A percentile compares a stretch with the other conserved stretches of the same genome.
phyloP scores from a whole-genome alignment of 495 filamentous ascomycete genomes.

The Lasiosphaeria miniovina region DNA sequence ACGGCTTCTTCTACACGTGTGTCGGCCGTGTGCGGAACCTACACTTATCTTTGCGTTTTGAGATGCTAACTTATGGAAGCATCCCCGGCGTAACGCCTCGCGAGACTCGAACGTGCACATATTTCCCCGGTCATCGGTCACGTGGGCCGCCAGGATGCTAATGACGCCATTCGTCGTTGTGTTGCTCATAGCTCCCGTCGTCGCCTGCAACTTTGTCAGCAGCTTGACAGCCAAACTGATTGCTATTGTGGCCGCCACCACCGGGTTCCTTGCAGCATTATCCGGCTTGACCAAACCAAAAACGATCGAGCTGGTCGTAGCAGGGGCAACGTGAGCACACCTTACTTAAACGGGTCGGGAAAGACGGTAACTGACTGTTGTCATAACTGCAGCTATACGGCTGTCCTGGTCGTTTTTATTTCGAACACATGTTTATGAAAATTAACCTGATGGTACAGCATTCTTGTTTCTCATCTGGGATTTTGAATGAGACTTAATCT shows the following conservation, averaged over 20 bases:
- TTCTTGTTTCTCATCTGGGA: neutral
- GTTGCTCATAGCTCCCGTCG: neutral
- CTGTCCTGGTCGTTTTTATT: slow-evolving; percentile 9
- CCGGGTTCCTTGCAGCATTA: neutral
- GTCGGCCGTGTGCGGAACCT: slow-evolving; percentile 3
- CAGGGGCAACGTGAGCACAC: slow-evolving; percentile 7
- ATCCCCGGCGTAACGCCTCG: neutral
- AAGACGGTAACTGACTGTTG: slow-evolving; percentile 2
- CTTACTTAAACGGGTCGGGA: neutral
- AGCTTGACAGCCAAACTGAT: neutral
- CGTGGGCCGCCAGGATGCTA: neutral
- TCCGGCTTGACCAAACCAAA: neutral
- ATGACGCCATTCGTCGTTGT: neutral
- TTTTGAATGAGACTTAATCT: neutral
- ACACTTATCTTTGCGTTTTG: neutral
- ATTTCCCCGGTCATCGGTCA: neutral
- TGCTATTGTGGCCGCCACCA: neutral
- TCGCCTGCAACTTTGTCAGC: neutral
- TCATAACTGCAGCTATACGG: neutral
- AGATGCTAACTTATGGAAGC: slow-evolving; percentile 2
- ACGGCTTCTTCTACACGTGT: neutral
- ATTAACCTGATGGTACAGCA: neutral
- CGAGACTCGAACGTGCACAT: slow-evolving; percentile 5
- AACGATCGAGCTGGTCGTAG: slow-evolving; percentile 7
- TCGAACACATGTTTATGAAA: neutral